Percentiles rank a stretch among this genome's conserved stretches.
Conservation (phyloP, 176 grass and related monocot genomes). For the Stipa capillata region DNA sequence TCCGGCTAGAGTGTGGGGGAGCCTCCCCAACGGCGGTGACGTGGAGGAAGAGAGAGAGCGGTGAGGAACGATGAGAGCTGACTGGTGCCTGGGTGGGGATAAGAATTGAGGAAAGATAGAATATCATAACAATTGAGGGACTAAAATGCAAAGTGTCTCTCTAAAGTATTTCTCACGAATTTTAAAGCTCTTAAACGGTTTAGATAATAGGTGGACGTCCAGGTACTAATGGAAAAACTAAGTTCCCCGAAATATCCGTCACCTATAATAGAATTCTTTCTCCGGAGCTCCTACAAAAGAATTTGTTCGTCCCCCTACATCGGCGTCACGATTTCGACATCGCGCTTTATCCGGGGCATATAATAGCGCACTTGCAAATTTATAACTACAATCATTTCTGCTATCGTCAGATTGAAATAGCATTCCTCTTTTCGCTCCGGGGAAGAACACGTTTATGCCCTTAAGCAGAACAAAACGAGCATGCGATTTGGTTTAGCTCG, state of each 20-base stretch:
- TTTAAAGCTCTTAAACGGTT: too few relatives aligned
- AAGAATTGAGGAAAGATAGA: too few relatives aligned
- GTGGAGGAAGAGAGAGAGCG: too few relatives aligned
- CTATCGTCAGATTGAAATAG: neutral
- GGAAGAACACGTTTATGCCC: neutral
- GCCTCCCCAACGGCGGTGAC: too few relatives aligned
- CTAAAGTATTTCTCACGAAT: too few relatives aligned
- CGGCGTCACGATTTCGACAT: conserved; percentile 37
- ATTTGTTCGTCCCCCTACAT: conserved; percentile 31
- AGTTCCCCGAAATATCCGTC: conserved; percentile 26
- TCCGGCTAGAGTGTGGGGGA: too few relatives aligned
- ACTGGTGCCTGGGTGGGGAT: too few relatives aligned
- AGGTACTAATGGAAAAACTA: too few relatives aligned
- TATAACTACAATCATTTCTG: conserved; percentile 12
- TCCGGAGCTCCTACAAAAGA: neutral
- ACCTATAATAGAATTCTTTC: neutral
- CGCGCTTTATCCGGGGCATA: conserved; percentile 25
- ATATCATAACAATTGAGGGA: too few relatives aligned
- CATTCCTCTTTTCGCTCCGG: neutral
- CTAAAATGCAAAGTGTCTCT: too few relatives aligned
- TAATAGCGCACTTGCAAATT: conserved; percentile 23
- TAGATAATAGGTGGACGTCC: too few relatives aligned
- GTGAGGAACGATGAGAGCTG: too few relatives aligned
- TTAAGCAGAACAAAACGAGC: neutral
- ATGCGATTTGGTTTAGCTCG: conserved; percentile 10